Conservation (phyloP, 129 eudicot genomes). For the Flaveria robusta region DNA sequence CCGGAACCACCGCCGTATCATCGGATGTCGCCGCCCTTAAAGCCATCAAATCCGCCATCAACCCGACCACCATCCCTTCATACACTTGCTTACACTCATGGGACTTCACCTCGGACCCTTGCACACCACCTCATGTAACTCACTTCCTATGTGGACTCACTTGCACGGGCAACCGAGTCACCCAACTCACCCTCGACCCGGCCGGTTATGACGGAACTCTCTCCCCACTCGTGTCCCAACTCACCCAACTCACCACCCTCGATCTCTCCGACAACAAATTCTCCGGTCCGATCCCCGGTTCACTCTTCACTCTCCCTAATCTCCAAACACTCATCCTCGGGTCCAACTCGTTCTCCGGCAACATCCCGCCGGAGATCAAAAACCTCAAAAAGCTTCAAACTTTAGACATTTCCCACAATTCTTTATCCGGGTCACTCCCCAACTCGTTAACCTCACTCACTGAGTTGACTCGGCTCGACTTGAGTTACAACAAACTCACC, state of each 20-base stretch:
- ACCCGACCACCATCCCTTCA: constrained; percentile 57
- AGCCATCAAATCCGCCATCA: constrained; percentile 57
- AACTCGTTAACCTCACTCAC: constrained; percentile 46
- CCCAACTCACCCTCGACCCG: constrained; percentile 81
- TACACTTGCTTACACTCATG: constrained; percentile 63
- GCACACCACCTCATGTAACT: constrained; percentile 55
- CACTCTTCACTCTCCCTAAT: constrained; percentile 57
- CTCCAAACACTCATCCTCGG: constrained; percentile 58
- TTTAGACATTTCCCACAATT: constrained; percentile 60
- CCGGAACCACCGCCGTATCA: constrained; percentile 36
- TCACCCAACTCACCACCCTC: constrained; percentile 61
- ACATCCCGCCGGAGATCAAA: constrained; percentile 52
- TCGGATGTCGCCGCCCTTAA: constrained; percentile 57
- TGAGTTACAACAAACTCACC: constrained; percentile 78
- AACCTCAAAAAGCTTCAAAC: constrained; percentile 43
- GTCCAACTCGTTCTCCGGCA: constrained; percentile 67
- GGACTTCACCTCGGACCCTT: constrained; percentile 70
- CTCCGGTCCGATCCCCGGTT: constrained; percentile 60
- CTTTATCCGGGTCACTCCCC: constrained; percentile 56
- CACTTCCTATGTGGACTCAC: constrained; percentile 72
- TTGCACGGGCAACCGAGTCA: constrained; percentile 61
- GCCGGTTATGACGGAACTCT: constrained; percentile 77
- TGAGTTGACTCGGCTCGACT: constrained; percentile 54
- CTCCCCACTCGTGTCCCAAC: constrained; percentile 70
- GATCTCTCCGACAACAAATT: constrained; percentile 74